Percentiles rank a stretch among this genome's conserved stretches.
These are phyloP conservation scores for Juglanconis oblonga DNA, from an alignment of 2,329 filamentous ascomycete genomes.

Conservation along the genomic window DNA sequence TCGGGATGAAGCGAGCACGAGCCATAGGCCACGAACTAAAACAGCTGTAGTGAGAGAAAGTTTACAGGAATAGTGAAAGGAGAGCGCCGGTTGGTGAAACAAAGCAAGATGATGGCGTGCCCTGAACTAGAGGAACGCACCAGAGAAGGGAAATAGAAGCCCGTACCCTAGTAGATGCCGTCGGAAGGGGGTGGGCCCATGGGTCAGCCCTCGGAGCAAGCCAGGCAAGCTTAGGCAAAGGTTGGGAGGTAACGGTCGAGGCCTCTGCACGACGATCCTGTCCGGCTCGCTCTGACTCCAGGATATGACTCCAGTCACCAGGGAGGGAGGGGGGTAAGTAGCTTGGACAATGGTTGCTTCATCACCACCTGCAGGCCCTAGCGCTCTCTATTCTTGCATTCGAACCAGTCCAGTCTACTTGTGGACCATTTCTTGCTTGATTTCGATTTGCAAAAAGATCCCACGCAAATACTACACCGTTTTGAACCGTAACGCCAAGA, in stretches of 20 bases:
- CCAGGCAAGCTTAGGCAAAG: neutral
- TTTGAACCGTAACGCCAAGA: slow-evolving; percentile 14
- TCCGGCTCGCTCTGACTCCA: neutral
- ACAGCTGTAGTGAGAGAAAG: slow-evolving; percentile 6
- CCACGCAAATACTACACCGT: slow-evolving; percentile 2
- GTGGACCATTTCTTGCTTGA: too few species aligned
- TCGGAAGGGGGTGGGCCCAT: neutral
- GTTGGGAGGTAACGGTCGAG: neutral
- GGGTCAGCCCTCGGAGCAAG: slow-evolving; percentile 2
- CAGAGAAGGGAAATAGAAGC: neutral
- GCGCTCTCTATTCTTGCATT: neutral
- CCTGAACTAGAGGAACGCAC: slow-evolving; percentile 7
- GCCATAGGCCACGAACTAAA: slow-evolving; percentile 10
- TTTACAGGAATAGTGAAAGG: slow-evolving; percentile 14
- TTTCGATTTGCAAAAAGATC: neutral
- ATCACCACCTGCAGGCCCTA: neutral
- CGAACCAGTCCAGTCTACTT: neutral
- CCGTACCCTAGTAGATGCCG: neutral
- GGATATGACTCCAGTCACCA: neutral
- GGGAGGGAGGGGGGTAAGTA: neutral
- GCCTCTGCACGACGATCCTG: neutral
- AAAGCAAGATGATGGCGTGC: slow-evolving; percentile 14
- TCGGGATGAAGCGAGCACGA: slow-evolving; percentile 16
- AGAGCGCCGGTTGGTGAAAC: slow-evolving; percentile 15
- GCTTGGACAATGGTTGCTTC: neutral